A percentile compares a stretch with the other conserved stretches of the same genome.
Evolutionary conservation across 1,284 basidiomycete species (phyloP).

Genomic region (Trametes sp.): DNA sequence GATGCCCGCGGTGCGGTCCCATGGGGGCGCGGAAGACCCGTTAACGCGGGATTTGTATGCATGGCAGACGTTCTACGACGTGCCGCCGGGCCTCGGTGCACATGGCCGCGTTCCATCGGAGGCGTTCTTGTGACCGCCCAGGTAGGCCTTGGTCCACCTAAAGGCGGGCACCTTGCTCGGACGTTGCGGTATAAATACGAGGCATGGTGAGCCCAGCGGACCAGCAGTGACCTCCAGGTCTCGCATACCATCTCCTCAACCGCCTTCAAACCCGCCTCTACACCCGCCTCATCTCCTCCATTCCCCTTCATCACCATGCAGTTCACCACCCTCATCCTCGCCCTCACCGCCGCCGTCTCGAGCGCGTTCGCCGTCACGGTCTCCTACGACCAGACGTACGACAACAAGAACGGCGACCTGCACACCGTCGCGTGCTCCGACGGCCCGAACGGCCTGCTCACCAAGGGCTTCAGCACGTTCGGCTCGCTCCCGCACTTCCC

Average conservation of each 20-base stretch:
- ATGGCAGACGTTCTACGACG: conserved; percentile 5
- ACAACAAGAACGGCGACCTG: conserved; percentile 44
- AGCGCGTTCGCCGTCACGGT: conserved; percentile 42
- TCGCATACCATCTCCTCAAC: conserved; percentile 7
- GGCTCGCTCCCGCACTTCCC: conserved; percentile 57
- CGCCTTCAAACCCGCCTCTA: not conserved
- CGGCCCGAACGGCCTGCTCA: conserved; percentile 51
- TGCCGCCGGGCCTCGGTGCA: conserved; percentile 15
- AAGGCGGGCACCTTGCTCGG: not conserved
- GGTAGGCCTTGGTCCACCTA: conserved; percentile 2
- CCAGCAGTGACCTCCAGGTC: conserved; percentile 21
- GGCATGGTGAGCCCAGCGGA: not conserved
- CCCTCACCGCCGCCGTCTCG: conserved; percentile 36
- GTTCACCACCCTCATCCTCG: conserved; percentile 29
- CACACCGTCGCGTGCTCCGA: conserved; percentile 56
- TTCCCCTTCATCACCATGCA: conserved; percentile 6
- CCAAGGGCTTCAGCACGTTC: conserved; percentile 53
- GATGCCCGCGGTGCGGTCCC: conserved; percentile 26
- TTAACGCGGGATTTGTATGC: conserved; percentile 1
- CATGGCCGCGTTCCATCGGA: conserved; percentile 5
- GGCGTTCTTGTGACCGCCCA: conserved; percentile 15
- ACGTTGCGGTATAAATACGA: conserved; percentile 18
- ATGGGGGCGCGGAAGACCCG: conserved; percentile 11
- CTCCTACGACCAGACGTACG: conserved; percentile 54
- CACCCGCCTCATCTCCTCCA: not conserved